A percentile compares a stretch with the other conserved stretches of the same genome.
Evolutionary conservation across 768 basidiomycete genomes (phyloP).

Genomic region (Multifurca ochricompacta): DNA sequence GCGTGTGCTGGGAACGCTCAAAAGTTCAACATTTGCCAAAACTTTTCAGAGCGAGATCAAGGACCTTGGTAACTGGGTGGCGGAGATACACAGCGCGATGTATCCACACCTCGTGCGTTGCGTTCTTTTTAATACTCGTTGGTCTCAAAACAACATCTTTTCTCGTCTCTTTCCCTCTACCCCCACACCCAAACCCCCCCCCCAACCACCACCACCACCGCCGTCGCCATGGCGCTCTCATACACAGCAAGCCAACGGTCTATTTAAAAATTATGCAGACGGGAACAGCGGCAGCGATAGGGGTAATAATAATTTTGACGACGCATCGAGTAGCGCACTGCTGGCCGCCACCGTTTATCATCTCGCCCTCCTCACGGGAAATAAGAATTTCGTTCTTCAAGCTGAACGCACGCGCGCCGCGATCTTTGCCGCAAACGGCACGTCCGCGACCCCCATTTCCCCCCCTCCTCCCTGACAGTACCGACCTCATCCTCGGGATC

Average conservation of each 20-base stretch:
- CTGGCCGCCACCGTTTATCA: constrained; percentile 74
- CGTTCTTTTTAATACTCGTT: too few relatives aligned
- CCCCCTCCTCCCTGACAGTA: constrained; percentile 18
- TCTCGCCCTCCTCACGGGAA: constrained; percentile 45
- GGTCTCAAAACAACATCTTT: too few relatives aligned
- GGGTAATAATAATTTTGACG: constrained; percentile 47
- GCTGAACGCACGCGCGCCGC: constrained; percentile 50
- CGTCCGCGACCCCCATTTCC: constrained; percentile 3
- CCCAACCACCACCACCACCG: neutral
- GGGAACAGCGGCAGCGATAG: constrained; percentile 28
- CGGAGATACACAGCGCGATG: constrained; percentile 69
- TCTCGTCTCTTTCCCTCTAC: too few relatives aligned
- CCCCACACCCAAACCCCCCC: too few relatives aligned
- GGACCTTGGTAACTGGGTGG: constrained; percentile 57
- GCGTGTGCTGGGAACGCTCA: constrained; percentile 70
- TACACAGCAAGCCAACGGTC: constrained; percentile 35
- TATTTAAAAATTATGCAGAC: constrained; percentile 72
- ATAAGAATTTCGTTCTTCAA: constrained; percentile 41
- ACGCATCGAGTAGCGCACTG: constrained; percentile 66
- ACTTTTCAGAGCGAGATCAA: constrained; percentile 43
- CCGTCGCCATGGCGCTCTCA: constrained; percentile 7
- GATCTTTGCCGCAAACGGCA: constrained; percentile 25
- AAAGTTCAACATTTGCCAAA: constrained; percentile 47
- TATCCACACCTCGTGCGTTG: constrained; percentile 49
- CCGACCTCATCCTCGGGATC: neutral